phyloP scores from a whole-genome alignment of 139 green algal genomes.

The Volvox africanus region DNA sequence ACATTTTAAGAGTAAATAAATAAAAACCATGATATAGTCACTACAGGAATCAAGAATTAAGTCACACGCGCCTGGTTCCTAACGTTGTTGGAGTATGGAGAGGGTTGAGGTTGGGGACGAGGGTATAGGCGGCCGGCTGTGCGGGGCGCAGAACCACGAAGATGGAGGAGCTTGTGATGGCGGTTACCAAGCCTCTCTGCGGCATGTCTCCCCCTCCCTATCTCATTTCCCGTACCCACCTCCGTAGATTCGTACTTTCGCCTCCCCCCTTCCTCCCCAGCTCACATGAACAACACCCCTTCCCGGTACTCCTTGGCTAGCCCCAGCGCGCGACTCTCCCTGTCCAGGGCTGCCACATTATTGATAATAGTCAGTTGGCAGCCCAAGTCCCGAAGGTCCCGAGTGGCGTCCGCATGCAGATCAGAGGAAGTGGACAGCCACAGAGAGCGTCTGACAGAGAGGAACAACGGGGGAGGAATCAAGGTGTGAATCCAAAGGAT shows the following conservation, averaged over 20 bases:
- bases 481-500: background rate
- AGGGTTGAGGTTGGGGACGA: too few species aligned
- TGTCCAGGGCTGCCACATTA: conserved; percentile 74
- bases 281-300: conserved; percentile 88
- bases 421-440: conserved; percentile 86
- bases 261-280: background rate
- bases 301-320: conserved; percentile 82
- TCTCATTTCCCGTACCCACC: background rate
- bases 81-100: too few species aligned
- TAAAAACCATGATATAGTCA: too few species aligned
- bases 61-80: too few species aligned
- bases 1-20: too few species aligned
- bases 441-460: conserved; percentile 46
- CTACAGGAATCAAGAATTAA: too few species aligned
- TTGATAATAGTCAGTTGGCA: conserved; percentile 80
- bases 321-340: conserved; percentile 70
- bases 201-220: background rate
- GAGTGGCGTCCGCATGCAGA: conserved; percentile 80
- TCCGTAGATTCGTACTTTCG: background rate
- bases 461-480: background rate
- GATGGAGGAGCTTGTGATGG: too few species aligned
- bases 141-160: too few species aligned
- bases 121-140: too few species aligned
- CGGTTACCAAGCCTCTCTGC: too few species aligned
- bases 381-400: conserved; percentile 76